Conservation (phyloP, 345 rosid genomes). For the Eutrema yunnanense region DNA sequence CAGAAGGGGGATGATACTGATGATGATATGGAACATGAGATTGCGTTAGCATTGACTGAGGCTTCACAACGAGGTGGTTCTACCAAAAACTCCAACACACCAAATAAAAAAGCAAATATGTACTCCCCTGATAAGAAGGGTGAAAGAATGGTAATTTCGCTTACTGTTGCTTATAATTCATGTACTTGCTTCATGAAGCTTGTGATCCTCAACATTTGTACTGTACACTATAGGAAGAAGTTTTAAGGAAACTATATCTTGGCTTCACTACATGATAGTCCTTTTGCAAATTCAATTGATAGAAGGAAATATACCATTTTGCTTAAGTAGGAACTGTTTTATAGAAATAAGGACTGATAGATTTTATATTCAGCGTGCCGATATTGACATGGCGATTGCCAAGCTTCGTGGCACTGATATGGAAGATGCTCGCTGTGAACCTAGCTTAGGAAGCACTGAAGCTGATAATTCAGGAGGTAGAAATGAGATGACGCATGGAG, state of each 20-base stretch:
- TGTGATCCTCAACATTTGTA: not conserved
- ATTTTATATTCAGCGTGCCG: conserved; percentile 44
- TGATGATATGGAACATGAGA: conserved; percentile 76
- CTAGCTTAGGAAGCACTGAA: conserved; percentile 74
- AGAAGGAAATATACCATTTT: not conserved
- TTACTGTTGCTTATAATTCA: conserved; percentile 11
- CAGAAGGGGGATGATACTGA: conserved; percentile 43
- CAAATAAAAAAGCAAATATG: conserved; percentile 46
- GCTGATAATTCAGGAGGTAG: conserved; percentile 47
- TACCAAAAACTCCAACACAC: conserved; percentile 51
- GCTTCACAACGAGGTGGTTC: conserved; percentile 73
- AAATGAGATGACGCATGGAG: conserved; percentile 33
- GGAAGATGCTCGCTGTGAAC: conserved; percentile 62
- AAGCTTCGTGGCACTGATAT: conserved; percentile 52
- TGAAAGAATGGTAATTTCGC: conserved; percentile 47
- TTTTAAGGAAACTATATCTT: not conserved
- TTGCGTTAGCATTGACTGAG: conserved; percentile 68
- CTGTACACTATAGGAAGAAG: not conserved
- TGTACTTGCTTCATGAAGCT: conserved; percentile 2
- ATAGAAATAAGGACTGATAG: conserved; percentile 24
- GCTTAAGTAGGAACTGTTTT: not conserved
- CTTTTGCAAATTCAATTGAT: not conserved
- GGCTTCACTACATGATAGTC: not conserved
- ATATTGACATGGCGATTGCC: conserved; percentile 57
- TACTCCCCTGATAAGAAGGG: conserved; percentile 42